Percentiles rank a stretch among this genome's conserved stretches.
These are phyloP conservation scores for Penicillium roqueforti DNA, from an alignment of 495 filamentous ascomycete species.

Conservation along the genomic window DNA sequence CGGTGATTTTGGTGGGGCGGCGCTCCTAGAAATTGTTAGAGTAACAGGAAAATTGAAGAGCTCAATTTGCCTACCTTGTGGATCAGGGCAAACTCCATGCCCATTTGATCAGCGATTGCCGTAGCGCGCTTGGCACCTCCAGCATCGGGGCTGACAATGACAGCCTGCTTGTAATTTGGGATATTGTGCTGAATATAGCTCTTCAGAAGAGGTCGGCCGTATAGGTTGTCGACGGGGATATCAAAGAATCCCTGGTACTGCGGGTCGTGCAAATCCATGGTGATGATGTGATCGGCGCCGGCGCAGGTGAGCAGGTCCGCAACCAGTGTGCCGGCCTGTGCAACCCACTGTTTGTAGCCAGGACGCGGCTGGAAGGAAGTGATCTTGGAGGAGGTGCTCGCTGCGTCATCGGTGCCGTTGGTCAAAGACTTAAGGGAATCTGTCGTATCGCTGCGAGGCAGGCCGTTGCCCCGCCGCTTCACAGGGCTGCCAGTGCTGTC, in stretches of 20 bases:
- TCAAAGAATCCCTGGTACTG: slow-evolving; percentile 99
- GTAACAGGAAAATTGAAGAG: slow-evolving; percentile 9
- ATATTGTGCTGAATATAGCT: slow-evolving; percentile 87
- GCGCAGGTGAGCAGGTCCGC: slow-evolving; percentile 93
- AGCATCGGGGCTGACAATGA: slow-evolving; percentile 94
- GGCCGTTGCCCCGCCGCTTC: slow-evolving; percentile 38
- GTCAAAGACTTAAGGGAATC: slow-evolving; percentile 53
- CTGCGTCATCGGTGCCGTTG: slow-evolving; percentile 49
- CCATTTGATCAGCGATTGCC: slow-evolving; percentile 90
- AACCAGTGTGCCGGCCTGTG: slow-evolving; percentile 91
- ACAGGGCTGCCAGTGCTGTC: slow-evolving; percentile 46
- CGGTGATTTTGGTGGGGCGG: slow-evolving; percentile 86
- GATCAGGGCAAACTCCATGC: slow-evolving; percentile 91
- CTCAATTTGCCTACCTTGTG: slow-evolving; percentile 71
- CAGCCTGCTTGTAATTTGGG: slow-evolving; percentile 77
- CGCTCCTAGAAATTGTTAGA: slow-evolving; percentile 63
- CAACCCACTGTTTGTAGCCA: slow-evolving; percentile 98
- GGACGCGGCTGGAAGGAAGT: slow-evolving; percentile 72
- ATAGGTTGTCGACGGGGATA: slow-evolving; percentile 95
- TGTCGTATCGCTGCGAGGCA: slow-evolving; percentile 56
- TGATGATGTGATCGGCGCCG: slow-evolving; percentile 94
- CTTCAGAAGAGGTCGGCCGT: slow-evolving; percentile 80
- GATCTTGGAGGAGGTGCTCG: slow-evolving; percentile 46
- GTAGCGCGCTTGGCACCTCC: slow-evolving; percentile 95
- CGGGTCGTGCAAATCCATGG: slow-evolving; percentile 93